phyloP scores from a whole-genome alignment of 306 rosid species.

The Lathyrus sativus region DNA sequence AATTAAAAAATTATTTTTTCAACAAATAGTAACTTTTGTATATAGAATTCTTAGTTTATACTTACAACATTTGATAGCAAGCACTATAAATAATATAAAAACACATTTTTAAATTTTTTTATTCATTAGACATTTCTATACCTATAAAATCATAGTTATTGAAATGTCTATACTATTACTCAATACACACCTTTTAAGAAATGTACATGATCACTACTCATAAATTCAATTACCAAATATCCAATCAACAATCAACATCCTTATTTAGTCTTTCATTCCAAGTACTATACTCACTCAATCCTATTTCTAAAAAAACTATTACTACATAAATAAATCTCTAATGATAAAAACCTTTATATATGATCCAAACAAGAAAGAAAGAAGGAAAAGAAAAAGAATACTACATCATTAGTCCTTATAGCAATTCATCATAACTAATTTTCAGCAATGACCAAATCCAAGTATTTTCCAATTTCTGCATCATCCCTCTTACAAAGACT shows the following conservation, averaged over 20 bases:
- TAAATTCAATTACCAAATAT: neutral
- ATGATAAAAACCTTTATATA: constrained; percentile 5
- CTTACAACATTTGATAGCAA: too few relatives aligned
- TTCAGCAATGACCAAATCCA: neutral
- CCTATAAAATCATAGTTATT: neutral
- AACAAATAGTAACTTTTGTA: too few relatives aligned
- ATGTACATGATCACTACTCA: neutral
- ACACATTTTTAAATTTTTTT: too few relatives aligned
- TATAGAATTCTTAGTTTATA: too few relatives aligned
- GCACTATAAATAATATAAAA: too few relatives aligned
- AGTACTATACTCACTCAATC: constrained; percentile 3
- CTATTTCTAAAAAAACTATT: neutral
- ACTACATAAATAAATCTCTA: constrained; percentile 19
- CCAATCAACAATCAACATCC: constrained; percentile 18
- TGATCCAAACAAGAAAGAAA: neutral
- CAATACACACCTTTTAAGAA: neutral
- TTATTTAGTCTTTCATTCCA: constrained; percentile 36
- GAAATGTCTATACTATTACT: neutral
- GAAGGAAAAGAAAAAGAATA: neutral
- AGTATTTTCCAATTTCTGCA: constrained; percentile 42
- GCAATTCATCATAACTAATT: neutral
- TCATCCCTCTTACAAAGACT: constrained; percentile 46
- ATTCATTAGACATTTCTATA: too few relatives aligned
- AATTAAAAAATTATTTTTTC: too few relatives aligned
- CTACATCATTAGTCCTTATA: constrained; percentile 1